Conservation (phyloP, 1,284 basidiomycete genomes). For the Tetrapyrgos nigripes region DNA sequence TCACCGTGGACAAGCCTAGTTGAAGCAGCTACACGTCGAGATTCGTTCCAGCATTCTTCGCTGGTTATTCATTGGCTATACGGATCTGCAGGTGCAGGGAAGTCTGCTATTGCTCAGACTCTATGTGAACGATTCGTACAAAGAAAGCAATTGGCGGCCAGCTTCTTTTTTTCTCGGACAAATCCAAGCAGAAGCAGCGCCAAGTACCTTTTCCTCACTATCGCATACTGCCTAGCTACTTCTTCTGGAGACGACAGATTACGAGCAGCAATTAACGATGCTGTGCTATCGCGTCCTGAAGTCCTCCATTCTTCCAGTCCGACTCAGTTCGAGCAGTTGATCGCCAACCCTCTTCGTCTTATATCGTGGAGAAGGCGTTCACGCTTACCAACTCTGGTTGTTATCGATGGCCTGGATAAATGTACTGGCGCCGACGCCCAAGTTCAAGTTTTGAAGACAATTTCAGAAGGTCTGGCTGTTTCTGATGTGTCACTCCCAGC, state of each 20-base stretch:
- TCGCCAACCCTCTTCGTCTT: neutral
- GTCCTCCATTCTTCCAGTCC: neutral
- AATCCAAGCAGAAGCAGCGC: slow-evolving; percentile 3
- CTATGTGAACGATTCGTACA: slow-evolving; percentile 15
- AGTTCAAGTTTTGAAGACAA: neutral
- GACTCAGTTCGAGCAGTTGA: slow-evolving; percentile 4
- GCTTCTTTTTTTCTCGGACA: slow-evolving; percentile 21
- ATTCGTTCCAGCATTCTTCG: too few relatives aligned
- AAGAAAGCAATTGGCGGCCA: slow-evolving; percentile 16
- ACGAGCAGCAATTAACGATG: neutral
- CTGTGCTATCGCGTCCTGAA: neutral
- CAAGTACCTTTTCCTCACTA: slow-evolving; percentile 4
- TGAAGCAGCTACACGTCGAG: too few relatives aligned
- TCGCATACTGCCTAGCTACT: slow-evolving; percentile 4
- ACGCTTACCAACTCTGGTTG: neutral
- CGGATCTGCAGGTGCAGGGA: slow-evolving; percentile 22
- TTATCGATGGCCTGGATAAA: slow-evolving; percentile 12
- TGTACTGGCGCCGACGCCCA: neutral
- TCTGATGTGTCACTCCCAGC: too few relatives aligned
- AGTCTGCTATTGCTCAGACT: slow-evolving; percentile 25
- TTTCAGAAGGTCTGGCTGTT: neutral
- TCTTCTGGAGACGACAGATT: neutral
- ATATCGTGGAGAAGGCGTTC: neutral
- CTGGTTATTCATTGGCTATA: slow-evolving; percentile 18
- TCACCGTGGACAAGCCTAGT: too few relatives aligned